Evolutionary conservation across 2,329 filamentous ascomycete genomes (phyloP).

Genomic region (Fusarium dlaminii): DNA sequence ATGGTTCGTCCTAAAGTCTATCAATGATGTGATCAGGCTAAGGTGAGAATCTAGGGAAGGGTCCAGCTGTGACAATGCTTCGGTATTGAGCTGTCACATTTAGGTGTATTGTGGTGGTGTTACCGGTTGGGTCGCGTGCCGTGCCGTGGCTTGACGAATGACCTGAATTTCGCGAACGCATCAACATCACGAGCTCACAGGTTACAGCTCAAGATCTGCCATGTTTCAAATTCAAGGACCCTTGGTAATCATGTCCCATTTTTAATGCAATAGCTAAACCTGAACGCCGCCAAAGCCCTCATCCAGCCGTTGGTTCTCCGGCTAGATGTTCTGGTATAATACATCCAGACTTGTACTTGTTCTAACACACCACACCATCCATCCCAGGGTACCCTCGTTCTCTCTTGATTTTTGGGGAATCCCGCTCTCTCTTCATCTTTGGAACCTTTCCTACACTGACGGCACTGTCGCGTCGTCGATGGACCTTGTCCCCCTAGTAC

Average conservation of each 20-base stretch:
- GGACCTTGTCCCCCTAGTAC: conserved; percentile 12
- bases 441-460: neutral
- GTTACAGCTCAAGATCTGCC: conserved; percentile 6
- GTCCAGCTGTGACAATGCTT: neutral
- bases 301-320: conserved; percentile 41
- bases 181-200: neutral
- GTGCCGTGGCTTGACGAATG: neutral
- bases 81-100: neutral
- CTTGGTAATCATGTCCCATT: conserved; percentile 41
- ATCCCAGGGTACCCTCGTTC: conserved; percentile 1
- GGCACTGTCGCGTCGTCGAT: neutral
- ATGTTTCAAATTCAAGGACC: conserved; percentile 21
- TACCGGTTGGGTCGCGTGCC: neutral
- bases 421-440: neutral
- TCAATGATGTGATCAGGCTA: neutral
- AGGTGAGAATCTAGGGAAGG: neutral
- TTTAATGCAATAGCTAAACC: conserved; percentile 47
- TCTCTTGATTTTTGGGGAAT: neutral
- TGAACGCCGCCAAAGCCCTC: conserved; percentile 52
- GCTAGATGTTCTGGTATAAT: conserved; percentile 48
- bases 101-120: neutral
- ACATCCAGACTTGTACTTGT: conserved; percentile 48
- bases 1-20: neutral
- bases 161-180: neutral
- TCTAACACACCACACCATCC: conserved; percentile 26